Evolutionary conservation across 306 rosid species (phyloP), one percentile per base, ranked within the genome.

Genomic region (Fagus crenata): DNA sequence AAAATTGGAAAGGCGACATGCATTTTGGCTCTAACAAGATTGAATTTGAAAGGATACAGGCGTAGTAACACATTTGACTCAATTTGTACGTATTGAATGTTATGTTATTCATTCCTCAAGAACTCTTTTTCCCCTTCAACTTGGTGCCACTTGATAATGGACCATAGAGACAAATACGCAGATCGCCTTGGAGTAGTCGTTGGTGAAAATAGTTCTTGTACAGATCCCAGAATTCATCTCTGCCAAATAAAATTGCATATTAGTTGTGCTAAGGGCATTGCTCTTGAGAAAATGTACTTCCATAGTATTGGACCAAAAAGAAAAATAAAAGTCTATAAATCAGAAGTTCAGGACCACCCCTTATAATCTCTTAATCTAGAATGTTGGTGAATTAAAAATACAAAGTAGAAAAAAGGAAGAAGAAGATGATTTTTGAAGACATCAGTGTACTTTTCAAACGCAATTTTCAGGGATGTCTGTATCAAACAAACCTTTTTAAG

Each of bases 171-270:
- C 90, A 87, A 2, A 94, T 78, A 64, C 91, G 90, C 68, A 88
- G 65, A 75, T 81, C 53, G 55, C 96, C 92, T 67, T 83, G 79
- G 12, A 89, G 83, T 74, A 94, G 73, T 2, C 80, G 84, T 51
- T 78, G 88, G 81, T 92, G 93, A 54, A 95, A 88, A 11, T 87
- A 90, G 80, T 67, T 85, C 87, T 86, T 89, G 89, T 92, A 92
- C 67, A 92, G 55, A 37, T 90, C 97, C 97, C 96, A 89, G 75
- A 92, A 90, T 84, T 95, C 98, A 85, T 89, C 96, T 4, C 98
- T 94, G 93, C 85, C 81, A 78, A n/a, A 64, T 18, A 14, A 80
- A 61, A 73, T n/a, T n/a, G n/a, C n/a, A n/a, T n/a, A 65, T 6
- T 49, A 37, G 32, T 37, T 42, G 40, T 37, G 22, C 4, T 17